Evolutionary conservation across 768 basidiomycete species (phyloP).

Genomic region (Leccinellum rugosiceps): DNA sequence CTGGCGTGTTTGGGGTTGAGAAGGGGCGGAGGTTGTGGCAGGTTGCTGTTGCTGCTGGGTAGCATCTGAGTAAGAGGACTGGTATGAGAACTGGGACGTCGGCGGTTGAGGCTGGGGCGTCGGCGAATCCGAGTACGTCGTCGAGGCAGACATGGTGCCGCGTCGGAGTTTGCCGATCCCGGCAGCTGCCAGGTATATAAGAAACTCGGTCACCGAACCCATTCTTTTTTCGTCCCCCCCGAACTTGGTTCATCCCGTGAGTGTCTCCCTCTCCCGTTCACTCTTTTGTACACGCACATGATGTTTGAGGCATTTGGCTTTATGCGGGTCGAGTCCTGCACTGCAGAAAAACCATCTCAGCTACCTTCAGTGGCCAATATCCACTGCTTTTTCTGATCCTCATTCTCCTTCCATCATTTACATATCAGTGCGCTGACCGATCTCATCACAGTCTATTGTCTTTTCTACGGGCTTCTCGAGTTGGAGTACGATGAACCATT

Average conservation of each 20-base stretch:
- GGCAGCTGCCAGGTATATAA: slow-evolving; percentile 22
- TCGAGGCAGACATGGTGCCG: slow-evolving; percentile 28
- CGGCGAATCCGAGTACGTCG: slow-evolving; percentile 30
- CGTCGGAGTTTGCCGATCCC: slow-evolving; percentile 30
- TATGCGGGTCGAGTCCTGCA: slow-evolving; percentile 63
- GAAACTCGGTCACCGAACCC: neutral
- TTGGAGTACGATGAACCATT: neutral
- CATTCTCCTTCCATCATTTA: neutral
- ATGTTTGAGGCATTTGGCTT: slow-evolving; percentile 97
- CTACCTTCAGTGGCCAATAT: slow-evolving; percentile 71
- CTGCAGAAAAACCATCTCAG: slow-evolving; percentile 86
- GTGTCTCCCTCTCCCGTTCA: slow-evolving; percentile 28
- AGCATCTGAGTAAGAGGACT: slow-evolving; percentile 13
- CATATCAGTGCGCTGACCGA: slow-evolving; percentile 8
- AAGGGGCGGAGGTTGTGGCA: slow-evolving; percentile 10
- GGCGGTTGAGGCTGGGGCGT: slow-evolving; percentile 30
- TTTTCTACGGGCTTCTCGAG: neutral
- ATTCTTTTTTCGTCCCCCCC: neutral
- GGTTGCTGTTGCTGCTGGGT: slow-evolving; percentile 20
- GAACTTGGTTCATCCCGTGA: neutral
- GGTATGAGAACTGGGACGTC: slow-evolving; percentile 19
- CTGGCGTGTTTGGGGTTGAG: slow-evolving; percentile 54
- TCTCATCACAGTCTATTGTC: slow-evolving; percentile 26
- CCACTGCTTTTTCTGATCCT: slow-evolving; percentile 47
- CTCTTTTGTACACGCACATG: slow-evolving; percentile 38